Percentiles rank a stretch among this genome's conserved stretches.
Conservation (phyloP, 2,329 filamentous ascomycete genomes). For the Alternaria sp. region DNA sequence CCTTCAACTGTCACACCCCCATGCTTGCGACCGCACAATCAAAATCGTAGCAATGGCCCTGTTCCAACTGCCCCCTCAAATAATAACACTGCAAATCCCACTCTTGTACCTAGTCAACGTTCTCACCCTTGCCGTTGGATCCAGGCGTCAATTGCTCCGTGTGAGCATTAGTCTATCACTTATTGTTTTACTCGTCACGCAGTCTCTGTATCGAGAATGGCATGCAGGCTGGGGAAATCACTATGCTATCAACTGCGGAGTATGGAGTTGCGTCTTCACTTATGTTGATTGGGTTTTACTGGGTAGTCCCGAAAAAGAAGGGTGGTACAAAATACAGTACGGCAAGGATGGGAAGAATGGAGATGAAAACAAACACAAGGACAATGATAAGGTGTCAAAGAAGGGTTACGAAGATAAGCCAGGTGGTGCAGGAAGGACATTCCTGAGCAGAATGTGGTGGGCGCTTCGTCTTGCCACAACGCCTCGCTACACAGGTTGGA, state of each 20-base stretch:
- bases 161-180: constrained; percentile 25
- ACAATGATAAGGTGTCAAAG: constrained; percentile 2
- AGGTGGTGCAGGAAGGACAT: constrained; percentile 6
- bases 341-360: constrained; percentile 6
- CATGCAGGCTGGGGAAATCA: constrained; percentile 21
- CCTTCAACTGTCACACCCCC: background rate
- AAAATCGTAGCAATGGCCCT: constrained; percentile 5
- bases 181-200: constrained; percentile 23
- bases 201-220: constrained; percentile 29
- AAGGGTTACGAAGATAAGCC: background rate
- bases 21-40: background rate
- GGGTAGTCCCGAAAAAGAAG: constrained; percentile 33
- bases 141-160: constrained; percentile 14
- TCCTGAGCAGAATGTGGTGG: constrained; percentile 36
- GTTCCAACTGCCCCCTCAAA: constrained; percentile 18
- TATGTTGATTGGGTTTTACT: constrained; percentile 38
- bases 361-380: background rate
- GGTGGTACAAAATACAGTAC: constrained; percentile 35
- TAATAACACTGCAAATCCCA: constrained; percentile 20
- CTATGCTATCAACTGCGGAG: constrained; percentile 23
- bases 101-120: constrained; percentile 25
- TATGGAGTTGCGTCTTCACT: constrained; percentile 10
- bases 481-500: constrained; percentile 38
- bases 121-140: constrained; percentile 26
- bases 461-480: constrained; percentile 22